A percentile compares a stretch with the other conserved stretches of the same genome.
These are phyloP conservation scores for Tilletiaria anomala DNA, from an alignment of 1,284 basidiomycete species.

Conservation along the genomic window DNA sequence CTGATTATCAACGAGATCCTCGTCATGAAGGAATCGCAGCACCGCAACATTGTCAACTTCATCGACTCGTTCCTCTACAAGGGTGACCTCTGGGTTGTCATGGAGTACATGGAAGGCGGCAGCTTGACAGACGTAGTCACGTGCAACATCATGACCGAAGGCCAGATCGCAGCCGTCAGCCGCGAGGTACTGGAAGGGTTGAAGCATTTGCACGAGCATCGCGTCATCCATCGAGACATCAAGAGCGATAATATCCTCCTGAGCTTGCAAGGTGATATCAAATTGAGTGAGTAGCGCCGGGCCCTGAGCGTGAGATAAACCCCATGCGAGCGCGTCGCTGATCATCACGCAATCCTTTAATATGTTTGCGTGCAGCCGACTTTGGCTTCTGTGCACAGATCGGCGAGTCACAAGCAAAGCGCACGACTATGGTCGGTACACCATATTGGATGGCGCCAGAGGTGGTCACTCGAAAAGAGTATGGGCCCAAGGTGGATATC, in stretches of 20 bases:
- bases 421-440: constrained; percentile 99
- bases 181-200: constrained; percentile 79
- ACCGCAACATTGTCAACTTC: constrained; percentile 98
- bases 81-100: constrained; percentile 98
- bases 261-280: constrained; percentile 85
- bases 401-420: constrained; percentile 76
- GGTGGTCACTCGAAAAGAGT: constrained; percentile 94
- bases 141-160: constrained; percentile 79
- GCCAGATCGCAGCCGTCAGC: constrained; percentile 86
- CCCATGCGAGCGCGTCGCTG: constrained; percentile 4
- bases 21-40: constrained; percentile 88
- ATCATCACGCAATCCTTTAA: background rate
- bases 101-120: constrained; percentile 98
- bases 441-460: constrained; percentile 99
- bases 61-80: constrained; percentile 95
- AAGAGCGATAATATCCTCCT: constrained; percentile 93
- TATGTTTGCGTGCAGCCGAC: no score
- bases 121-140: constrained; percentile 88
- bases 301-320: background rate
- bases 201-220: constrained; percentile 80
- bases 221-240: constrained; percentile 94
- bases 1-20: constrained; percentile 99
- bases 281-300: constrained; percentile 60
- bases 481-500: constrained; percentile 95
- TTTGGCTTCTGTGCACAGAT: constrained; percentile 99